Base-by-base conservation (phyloP, 2,329 filamentous ascomycete genomes). In the Claviceps maximensis region DNA sequence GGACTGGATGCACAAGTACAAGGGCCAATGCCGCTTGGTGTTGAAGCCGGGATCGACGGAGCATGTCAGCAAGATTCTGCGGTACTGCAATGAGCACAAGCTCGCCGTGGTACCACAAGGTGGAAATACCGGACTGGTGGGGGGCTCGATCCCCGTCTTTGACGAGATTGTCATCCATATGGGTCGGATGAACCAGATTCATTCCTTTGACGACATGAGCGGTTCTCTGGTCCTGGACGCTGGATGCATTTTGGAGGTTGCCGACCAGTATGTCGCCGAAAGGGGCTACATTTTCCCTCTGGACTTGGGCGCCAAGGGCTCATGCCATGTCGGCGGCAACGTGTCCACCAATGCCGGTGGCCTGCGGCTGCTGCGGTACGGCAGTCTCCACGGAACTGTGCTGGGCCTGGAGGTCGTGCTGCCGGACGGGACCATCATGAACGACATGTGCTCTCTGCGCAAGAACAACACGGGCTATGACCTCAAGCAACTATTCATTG, bases 381-480 rank as follows among this genome's bases (percentile, higher is more conserved):
- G 93, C 50, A 95, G 88, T 67, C 74, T 98, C 58, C 93, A 98
- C 69, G 93, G 93, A 23, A 96, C 78, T 53, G 89, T 97, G 1
- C 77, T 98, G 17, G 93, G 93, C 27, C 76, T 98, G 50, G 91
- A 98, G 72, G 93, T 86, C 21, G 94, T 98, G 9, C 75, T 98
- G 42, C 88, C 93, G 1, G 88, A 98, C 65, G 93, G 93, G 52
- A 96, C 89, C 7, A 79, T 98, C 60, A 77, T 98, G 47, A 83
- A 97, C 61, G 89, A 96, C 61, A 81, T 98, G 33, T 86, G 82
- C 60, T 90, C 80, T 55, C 75, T 98, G 54, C 83, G 93, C 59
- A 98, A 98, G 76, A 97, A 98, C 76, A 98, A 98, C 73, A 98
- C 93, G 2, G 93, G 93, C 29, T 98, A 97, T 70, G 94, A 98